phyloP scores from a whole-genome alignment of 257 asterid genomes.

The Jaltomata sinuosa region DNA sequence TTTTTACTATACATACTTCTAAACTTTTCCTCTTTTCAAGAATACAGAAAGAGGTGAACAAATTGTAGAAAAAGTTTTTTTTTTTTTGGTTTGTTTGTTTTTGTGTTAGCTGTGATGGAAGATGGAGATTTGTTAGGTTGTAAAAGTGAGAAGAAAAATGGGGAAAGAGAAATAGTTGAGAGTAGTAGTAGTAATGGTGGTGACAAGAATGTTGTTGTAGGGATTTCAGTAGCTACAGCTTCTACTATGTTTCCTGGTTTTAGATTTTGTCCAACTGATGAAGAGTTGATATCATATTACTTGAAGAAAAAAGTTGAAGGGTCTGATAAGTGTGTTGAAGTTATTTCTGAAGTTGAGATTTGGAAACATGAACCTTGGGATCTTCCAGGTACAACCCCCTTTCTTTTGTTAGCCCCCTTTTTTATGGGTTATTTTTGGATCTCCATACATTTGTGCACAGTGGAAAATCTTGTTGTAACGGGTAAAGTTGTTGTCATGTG shows the following conservation, averaged over 20 bases:
- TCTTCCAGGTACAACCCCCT: constrained; percentile 46
- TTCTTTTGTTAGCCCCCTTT: not conserved
- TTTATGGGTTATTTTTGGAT: not conserved
- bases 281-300: constrained; percentile 65
- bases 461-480: no score
- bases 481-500: no score
- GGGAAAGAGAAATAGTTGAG: not conserved
- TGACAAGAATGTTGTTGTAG: constrained; percentile 30
- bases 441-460: not conserved
- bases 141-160: not conserved
- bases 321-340: constrained; percentile 34
- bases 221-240: constrained; percentile 53
- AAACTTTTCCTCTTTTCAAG: not conserved
- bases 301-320: constrained; percentile 59
- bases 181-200: not conserved
- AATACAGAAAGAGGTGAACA: not conserved
- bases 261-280: constrained; percentile 79
- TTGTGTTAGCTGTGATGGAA: not conserved
- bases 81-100: not conserved
- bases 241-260: constrained; percentile 75
- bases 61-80: not conserved
- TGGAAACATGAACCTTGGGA: constrained; percentile 89
- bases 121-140: not conserved
- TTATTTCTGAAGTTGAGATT: constrained; percentile 75
- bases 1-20: not conserved